Conservation (phyloP, 1,284 basidiomycete genomes). For the Xerocomus minutiporus region DNA sequence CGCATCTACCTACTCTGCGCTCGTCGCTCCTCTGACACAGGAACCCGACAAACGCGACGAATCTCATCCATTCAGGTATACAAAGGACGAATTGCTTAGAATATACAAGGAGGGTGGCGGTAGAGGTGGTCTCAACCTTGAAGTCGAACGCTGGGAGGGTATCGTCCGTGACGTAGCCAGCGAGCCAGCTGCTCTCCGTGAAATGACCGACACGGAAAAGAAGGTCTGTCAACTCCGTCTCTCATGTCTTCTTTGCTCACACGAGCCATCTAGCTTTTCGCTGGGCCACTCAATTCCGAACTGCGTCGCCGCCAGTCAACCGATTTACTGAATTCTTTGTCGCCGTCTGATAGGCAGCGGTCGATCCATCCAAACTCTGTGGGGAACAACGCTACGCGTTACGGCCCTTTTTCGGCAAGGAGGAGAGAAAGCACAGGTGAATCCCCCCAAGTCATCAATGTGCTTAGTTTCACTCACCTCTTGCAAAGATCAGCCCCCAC, state of each 20-base stretch:
- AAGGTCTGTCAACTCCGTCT: slow-evolving; percentile 54
- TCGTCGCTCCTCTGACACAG: slow-evolving; percentile 56
- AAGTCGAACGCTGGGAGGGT: slow-evolving; percentile 83
- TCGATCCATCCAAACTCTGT: slow-evolving; percentile 44
- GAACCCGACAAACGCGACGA: slow-evolving; percentile 57
- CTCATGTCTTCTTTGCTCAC: slow-evolving; percentile 22
- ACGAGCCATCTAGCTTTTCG: slow-evolving; percentile 53
- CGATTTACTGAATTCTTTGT: slow-evolving; percentile 58
- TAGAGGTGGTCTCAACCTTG: slow-evolving; percentile 69
- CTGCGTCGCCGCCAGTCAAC: slow-evolving; percentile 75
- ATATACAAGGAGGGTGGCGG: slow-evolving; percentile 80
- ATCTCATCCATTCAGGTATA: slow-evolving; percentile 78
- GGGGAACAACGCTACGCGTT: slow-evolving; percentile 58
- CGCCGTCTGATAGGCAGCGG: slow-evolving; percentile 58
- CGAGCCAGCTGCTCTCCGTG: slow-evolving; percentile 74
- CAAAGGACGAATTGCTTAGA: slow-evolving; percentile 78
- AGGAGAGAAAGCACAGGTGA: slow-evolving; percentile 67
- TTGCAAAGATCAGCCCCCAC: slow-evolving; percentile 44
- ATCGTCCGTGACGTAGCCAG: slow-evolving; percentile 72
- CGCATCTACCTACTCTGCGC: slow-evolving; percentile 75
- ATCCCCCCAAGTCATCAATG: not conserved
- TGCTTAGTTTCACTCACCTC: slow-evolving; percentile 12
- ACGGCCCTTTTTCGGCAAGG: slow-evolving; percentile 53
- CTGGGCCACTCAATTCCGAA: slow-evolving; percentile 73
- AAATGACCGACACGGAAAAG: slow-evolving; percentile 80